Evolutionary conservation across 2,329 filamentous ascomycete genomes (phyloP).

Genomic region (Alternaria solani): DNA sequence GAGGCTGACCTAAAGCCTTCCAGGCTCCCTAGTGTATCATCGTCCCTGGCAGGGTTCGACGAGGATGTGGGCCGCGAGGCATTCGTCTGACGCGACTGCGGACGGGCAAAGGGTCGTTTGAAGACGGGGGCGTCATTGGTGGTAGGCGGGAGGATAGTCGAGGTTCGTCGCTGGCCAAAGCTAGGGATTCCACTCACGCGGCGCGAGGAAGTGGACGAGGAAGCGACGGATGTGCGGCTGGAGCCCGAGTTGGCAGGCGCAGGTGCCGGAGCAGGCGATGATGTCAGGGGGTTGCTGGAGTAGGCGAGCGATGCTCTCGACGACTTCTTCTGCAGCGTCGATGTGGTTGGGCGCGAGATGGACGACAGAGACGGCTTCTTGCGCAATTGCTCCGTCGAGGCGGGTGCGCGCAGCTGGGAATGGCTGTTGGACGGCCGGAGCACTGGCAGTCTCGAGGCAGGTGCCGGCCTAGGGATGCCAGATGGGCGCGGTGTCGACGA

Average conservation of each 20-base stretch:
- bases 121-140: slow-evolving; percentile 40
- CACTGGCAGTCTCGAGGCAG: slow-evolving; percentile 62
- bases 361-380: slow-evolving; percentile 44
- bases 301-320: slow-evolving; percentile 41
- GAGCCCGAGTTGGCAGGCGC: slow-evolving; percentile 25
- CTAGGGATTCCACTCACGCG: slow-evolving; percentile 33
- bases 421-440: slow-evolving; percentile 50
- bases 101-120: slow-evolving; percentile 49
- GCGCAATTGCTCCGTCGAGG: slow-evolving; percentile 55
- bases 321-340: slow-evolving; percentile 43
- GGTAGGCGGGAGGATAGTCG: slow-evolving; percentile 8
- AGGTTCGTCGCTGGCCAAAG: slow-evolving; percentile 24
- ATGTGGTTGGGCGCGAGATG: slow-evolving; percentile 24
- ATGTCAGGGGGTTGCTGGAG: slow-evolving; percentile 28
- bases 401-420: slow-evolving; percentile 54
- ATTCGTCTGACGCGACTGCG: slow-evolving; percentile 44
- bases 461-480: slow-evolving; percentile 58
- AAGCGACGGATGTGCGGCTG: slow-evolving; percentile 33
- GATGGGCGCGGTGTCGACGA: slow-evolving; percentile 43
- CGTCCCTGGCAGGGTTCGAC: slow-evolving; percentile 28
- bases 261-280: slow-evolving; percentile 12
- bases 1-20: slow-evolving; percentile 55
- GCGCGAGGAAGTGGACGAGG: slow-evolving; percentile 19
- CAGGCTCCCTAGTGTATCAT: slow-evolving; percentile 54
- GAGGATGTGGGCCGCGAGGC: slow-evolving; percentile 24